Base-by-base conservation (phyloP, 768 basidiomycete genomes). In the Lyophyllum decastes region DNA sequence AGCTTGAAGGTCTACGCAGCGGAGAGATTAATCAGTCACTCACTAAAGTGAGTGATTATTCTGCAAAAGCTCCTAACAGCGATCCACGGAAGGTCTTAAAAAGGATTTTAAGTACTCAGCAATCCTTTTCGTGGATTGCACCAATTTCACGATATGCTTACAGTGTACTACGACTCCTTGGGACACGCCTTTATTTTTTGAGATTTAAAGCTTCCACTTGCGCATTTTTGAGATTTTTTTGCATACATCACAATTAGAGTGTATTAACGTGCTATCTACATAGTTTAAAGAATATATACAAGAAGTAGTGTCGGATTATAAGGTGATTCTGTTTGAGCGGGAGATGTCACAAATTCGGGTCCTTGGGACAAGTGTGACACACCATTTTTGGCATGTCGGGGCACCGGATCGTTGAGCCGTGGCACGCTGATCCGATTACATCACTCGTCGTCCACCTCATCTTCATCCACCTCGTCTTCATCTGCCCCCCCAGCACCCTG, bases 1-100 rank as follows among this genome's bases (percentile, higher is more conserved):
- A 76, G 12, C 54, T 82, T 51, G 74, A 77, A 58, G 80, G 77
- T 11, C 59, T 80, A n/a, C n/a, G n/a, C n/a, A 24, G 67, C 80
- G 3, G 73, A 80, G 16, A 70, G 72, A 24, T 58, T 80, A 47
- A 74, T 78, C 49, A 65, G 63, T 22, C 66, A 70, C 52, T 73
- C 72, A n/a, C n/a, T n/a, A n/a, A 57, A 72, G 73, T 75, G 47
- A 69, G 72, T 35, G 44, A 2, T 1, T 33, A 44, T 21, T 7
- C 51, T 48, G 12, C 16, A 45, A 10, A 7, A 38, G 14, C 14
- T 14, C 25, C 12, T 44, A 26, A 48, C 19, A 30, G 25, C 44
- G 47, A 41, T 19, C 43, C 22, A 12, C 30, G 22, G 16, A 53
- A 79, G 73, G 72, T 60, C 49, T 66, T 46, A 64, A 67, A 44